Evolutionary conservation across 768 basidiomycete species (phyloP).

Genomic region (Neoboletus magnificus): DNA sequence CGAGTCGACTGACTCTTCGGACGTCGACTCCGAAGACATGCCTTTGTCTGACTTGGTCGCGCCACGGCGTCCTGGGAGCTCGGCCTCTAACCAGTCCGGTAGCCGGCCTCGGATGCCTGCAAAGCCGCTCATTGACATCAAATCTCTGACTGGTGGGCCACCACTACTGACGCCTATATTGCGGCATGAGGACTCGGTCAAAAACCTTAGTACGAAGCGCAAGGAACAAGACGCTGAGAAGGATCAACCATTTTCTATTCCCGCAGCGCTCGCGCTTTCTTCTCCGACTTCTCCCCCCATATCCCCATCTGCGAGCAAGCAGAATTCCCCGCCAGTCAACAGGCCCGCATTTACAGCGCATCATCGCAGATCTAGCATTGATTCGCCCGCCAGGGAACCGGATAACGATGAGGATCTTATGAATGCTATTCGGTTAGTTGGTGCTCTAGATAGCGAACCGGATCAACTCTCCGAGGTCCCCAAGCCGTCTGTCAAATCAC

Average conservation of each 20-base stretch:
- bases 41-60: conserved; percentile 62
- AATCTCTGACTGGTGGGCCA: conserved; percentile 34
- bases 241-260: conserved; percentile 31
- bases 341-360: conserved; percentile 3
- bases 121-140: conserved; percentile 45
- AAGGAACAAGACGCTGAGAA: conserved; percentile 21
- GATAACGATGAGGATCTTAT: conserved; percentile 30
- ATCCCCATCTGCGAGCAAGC: conserved; percentile 13
- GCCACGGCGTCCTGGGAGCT: conserved; percentile 66
- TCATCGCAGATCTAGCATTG: conserved; percentile 19
- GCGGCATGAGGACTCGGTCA: conserved; percentile 28
- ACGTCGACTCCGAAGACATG: conserved; percentile 53
- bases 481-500: not conserved
- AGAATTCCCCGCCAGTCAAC: not conserved
- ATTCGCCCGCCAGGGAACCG: conserved; percentile 7
- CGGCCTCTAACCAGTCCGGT: conserved; percentile 36
- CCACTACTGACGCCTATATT: conserved; percentile 30
- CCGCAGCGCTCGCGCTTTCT: conserved; percentile 22
- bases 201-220: conserved; percentile 14
- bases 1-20: conserved; percentile 29
- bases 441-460: conserved; percentile 23
- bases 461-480: conserved; percentile 10
- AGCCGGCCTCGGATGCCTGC: conserved; percentile 31
- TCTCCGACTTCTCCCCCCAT: conserved; percentile 19
- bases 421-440: conserved; percentile 31